Conservation (phyloP, 2,329 filamentous ascomycete genomes). For the Trichoderma sp. region DNA sequence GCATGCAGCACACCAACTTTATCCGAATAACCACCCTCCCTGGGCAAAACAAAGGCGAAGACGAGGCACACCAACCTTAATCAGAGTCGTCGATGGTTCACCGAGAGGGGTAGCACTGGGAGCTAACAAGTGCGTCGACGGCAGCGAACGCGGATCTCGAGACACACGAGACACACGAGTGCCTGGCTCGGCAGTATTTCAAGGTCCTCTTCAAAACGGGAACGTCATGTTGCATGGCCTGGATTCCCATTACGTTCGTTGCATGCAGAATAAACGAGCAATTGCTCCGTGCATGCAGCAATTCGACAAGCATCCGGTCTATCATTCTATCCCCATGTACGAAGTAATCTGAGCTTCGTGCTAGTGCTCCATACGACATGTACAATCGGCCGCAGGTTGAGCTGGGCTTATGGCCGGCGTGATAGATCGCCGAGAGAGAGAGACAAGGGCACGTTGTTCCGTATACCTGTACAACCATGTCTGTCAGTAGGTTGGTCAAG, state of each 20-base stretch:
- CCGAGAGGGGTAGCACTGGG: conserved; percentile 12
- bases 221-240: conserved; percentile 4
- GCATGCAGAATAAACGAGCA: conserved; percentile 3
- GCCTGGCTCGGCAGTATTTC: conserved; percentile 8
- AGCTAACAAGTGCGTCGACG: conserved; percentile 10
- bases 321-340: background rate
- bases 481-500: background rate
- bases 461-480: background rate
- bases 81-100: background rate
- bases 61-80: conserved; percentile 15
- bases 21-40: conserved; percentile 6
- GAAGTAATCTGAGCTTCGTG: background rate
- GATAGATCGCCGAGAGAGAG: background rate
- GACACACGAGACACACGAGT: background rate
- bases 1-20: conserved; percentile 18
- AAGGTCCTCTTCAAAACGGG: background rate
- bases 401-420: conserved; percentile 9
- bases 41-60: background rate
- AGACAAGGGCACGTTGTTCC: background rate
- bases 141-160: conserved; percentile 5
- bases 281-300: conserved; percentile 5
- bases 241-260: background rate
- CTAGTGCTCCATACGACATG: background rate
- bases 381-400: conserved; percentile 10
- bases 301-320: background rate